These are phyloP conservation scores for Termitomyces sp. DNA, from an alignment of 768 basidiomycete species.

Conservation along the genomic window DNA sequence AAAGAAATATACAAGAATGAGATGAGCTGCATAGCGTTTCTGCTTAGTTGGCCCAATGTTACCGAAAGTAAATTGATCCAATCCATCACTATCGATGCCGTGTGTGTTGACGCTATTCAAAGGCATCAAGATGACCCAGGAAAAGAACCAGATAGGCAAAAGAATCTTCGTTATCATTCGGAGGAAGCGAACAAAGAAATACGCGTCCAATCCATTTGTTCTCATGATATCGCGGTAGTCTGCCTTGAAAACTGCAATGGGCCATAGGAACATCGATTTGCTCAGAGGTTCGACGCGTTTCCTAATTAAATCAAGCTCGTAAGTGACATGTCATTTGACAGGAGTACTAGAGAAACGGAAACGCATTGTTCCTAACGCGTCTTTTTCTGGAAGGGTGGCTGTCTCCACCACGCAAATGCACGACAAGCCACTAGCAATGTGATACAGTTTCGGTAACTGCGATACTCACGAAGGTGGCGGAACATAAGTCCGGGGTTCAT, in stretches of 20 bases:
- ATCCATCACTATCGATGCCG: constrained; percentile 40
- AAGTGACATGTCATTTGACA: not conserved
- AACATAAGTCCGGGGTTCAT: constrained; percentile 79
- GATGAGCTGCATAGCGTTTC: constrained; percentile 68
- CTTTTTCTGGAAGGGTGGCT: not conserved
- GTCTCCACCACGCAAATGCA: too few relatives aligned
- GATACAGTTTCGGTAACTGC: not conserved
- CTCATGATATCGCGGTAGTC: constrained; percentile 58
- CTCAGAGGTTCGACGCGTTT: constrained; percentile 57
- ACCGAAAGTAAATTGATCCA: constrained; percentile 77
- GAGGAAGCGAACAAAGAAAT: constrained; percentile 88
- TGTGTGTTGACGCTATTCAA: constrained; percentile 53
- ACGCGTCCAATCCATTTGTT: constrained; percentile 85
- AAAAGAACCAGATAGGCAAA: constrained; percentile 87
- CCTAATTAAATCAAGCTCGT: constrained; percentile 24
- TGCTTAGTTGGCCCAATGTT: constrained; percentile 54
- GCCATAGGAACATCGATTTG: constrained; percentile 56
- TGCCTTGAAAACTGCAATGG: constrained; percentile 52
- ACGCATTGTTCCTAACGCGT: not conserved
- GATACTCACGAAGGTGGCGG: constrained; percentile 36
- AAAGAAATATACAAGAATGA: constrained; percentile 71
- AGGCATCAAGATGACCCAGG: constrained; percentile 85
- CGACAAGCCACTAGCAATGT: not conserved
- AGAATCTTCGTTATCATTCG: constrained; percentile 80
- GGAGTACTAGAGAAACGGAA: not conserved